Conservation (phyloP, 1,284 basidiomycete genomes). For the Pseudozyma tsukubaensis region DNA sequence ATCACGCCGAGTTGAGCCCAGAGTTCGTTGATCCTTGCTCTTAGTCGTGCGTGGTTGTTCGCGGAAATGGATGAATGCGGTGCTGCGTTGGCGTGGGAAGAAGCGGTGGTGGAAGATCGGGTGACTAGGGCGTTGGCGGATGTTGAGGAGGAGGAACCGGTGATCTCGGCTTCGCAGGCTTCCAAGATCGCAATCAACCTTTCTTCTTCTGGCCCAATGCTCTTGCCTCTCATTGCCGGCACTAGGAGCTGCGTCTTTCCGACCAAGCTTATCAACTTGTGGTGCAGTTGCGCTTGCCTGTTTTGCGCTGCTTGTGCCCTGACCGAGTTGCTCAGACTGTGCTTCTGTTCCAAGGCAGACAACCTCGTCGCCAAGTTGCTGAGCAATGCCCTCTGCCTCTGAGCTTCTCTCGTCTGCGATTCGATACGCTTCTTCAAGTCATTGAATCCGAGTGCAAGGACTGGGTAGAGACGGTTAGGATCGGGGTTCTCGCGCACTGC, state of each 20-base stretch:
- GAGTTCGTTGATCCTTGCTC: conserved; percentile 65
- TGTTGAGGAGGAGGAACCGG: conserved; percentile 12
- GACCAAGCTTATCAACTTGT: conserved; percentile 53
- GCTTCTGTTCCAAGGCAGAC: conserved; percentile 54
- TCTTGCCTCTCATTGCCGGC: conserved; percentile 57
- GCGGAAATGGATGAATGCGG: not conserved
- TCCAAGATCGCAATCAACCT: conserved; percentile 54
- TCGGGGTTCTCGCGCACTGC: conserved; percentile 65
- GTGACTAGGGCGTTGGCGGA: conserved; percentile 8
- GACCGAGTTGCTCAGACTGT: conserved; percentile 57
- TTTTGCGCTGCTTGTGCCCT: conserved; percentile 52
- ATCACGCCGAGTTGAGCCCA: conserved; percentile 65
- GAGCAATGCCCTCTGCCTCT: conserved; percentile 51
- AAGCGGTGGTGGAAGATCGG: not conserved
- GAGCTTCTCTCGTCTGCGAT: conserved; percentile 55
- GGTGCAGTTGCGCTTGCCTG: conserved; percentile 60
- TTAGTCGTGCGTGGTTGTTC: conserved; percentile 38
- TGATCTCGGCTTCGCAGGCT: conserved; percentile 63
- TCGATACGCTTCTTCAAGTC: conserved; percentile 61
- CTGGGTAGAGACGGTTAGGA: conserved; percentile 63
- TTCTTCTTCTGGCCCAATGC: conserved; percentile 60
- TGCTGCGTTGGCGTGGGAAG: not conserved
- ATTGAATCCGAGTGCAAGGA: conserved; percentile 64
- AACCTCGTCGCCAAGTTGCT: conserved; percentile 38
- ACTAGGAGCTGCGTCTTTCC: conserved; percentile 53